Evolutionary conservation across 2,329 filamentous ascomycete genomes (phyloP).

Genomic region (Fusarium gaditjirri): DNA sequence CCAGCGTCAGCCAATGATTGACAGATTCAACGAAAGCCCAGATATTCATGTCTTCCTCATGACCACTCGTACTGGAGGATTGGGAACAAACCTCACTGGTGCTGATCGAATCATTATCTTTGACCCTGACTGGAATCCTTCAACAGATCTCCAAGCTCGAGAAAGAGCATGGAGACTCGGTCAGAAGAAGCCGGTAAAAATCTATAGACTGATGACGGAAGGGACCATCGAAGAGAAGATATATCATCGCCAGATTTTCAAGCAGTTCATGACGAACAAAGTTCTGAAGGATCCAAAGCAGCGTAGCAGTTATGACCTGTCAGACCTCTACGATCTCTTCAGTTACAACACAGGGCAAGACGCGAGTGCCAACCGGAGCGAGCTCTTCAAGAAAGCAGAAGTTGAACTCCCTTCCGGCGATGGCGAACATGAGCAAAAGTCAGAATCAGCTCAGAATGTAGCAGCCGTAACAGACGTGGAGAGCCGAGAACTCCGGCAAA

Average conservation of each 20-base stretch:
- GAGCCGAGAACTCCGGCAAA: slow-evolving; percentile 58
- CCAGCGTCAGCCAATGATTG: slow-evolving; percentile 87
- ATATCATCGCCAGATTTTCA: slow-evolving; percentile 98
- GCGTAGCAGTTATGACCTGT: slow-evolving; percentile 87
- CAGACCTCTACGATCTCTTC: slow-evolving; percentile 92
- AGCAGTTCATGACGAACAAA: slow-evolving; percentile 97
- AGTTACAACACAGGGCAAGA: slow-evolving; percentile 68
- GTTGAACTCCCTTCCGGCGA: slow-evolving; percentile 55
- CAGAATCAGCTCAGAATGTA: slow-evolving; percentile 17
- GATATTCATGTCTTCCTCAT: slow-evolving; percentile 88
- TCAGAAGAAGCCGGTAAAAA: slow-evolving; percentile 93
- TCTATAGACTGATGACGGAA: slow-evolving; percentile 97
- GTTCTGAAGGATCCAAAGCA: slow-evolving; percentile 95
- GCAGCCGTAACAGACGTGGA: slow-evolving; percentile 28
- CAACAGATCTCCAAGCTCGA: slow-evolving; percentile 92
- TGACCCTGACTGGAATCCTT: slow-evolving; percentile 98
- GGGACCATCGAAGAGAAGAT: slow-evolving; percentile 99
- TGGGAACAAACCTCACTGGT: slow-evolving; percentile 94
- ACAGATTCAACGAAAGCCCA: slow-evolving; percentile 87
- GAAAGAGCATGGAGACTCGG: slow-evolving; percentile 96
- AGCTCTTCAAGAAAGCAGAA: slow-evolving; percentile 88
- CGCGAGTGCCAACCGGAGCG: slow-evolving; percentile 78
- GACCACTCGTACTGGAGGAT: slow-evolving; percentile 93
- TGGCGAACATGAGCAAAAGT: not conserved
- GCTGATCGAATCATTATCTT: slow-evolving; percentile 98